Base-by-base conservation (phyloP, 2,329 filamentous ascomycete species). In the Fonsecaea erecta region DNA sequence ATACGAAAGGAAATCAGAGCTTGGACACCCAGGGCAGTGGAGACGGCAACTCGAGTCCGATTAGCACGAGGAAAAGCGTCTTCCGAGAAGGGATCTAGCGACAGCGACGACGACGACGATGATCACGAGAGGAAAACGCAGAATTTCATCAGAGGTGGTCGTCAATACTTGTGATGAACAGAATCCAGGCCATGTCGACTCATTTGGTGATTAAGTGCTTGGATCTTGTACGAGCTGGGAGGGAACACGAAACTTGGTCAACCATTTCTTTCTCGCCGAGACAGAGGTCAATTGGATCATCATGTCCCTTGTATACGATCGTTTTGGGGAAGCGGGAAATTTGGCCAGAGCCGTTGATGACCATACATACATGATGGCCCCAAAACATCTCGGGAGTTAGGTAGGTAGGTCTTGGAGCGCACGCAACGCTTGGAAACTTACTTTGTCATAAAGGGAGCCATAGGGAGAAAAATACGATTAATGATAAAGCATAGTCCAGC, bases 1-100 rank as follows among this genome's bases (percentile, higher is more conserved):
- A 72, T 30, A 74, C 74, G 21, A 78, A 75, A 58, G 78, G 74
- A 14, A 77, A 78, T 63, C 77, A 76, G 8, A 79, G 78, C 68
- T 75, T 77, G 56, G 80, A 79, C 43, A 65, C 65, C 1, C 63
- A 65, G 43, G 65, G 62, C 14, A 53, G 58, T 30, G 69, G 66
- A n/a, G 69, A 65, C 26, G 68, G 66, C n/a, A 65, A 63, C 30
- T 68, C 65, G 11, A 72, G 70, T 68, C 70, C 69, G 34, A 69
- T 64, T 21, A 70, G 70, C 46, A 72, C 69, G 37, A 64, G 70
- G 34, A 72, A 72, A 60, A 72, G 70, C 60, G 66, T 63, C n/a
- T 72, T 72, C 35, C 60, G 70, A 28, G 70, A 72, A 46, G 68
- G 65, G 4, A 69, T 70, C 18, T 68, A 53, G 21, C 6, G n/a